Conservation (phyloP, 257 asterid species). For the Knoxia roxburghii region DNA sequence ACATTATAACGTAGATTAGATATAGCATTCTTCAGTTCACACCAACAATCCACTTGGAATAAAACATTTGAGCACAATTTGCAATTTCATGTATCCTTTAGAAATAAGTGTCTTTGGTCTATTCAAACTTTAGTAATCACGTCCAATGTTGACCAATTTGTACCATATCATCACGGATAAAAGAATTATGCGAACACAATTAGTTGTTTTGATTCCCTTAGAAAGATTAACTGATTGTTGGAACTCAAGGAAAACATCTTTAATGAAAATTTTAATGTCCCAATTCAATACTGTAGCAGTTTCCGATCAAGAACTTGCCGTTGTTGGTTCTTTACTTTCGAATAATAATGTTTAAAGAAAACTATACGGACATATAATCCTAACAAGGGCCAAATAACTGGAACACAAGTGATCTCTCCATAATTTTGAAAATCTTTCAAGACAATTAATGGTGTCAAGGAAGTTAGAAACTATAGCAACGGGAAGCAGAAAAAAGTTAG, state of each 20-base stretch:
- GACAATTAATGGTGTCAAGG: neutral
- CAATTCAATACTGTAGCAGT: neutral
- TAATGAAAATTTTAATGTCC: neutral
- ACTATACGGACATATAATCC: neutral
- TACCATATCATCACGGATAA: neutral
- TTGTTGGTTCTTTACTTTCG: neutral
- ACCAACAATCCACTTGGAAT: neutral
- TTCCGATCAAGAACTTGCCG: neutral
- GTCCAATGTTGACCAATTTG: neutral
- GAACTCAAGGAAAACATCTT: neutral
- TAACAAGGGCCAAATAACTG: neutral
- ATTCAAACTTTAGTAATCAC: neutral
- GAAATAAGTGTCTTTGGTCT: neutral
- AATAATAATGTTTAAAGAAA: neutral
- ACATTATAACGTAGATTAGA: neutral
- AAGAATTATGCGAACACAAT: neutral
- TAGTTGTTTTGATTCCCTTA: neutral
- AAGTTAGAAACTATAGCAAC: neutral
- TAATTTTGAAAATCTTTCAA: neutral
- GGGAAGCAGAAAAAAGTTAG: neutral
- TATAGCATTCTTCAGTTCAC: neutral
- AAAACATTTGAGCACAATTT: neutral
- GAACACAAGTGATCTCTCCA: neutral
- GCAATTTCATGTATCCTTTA: neutral
- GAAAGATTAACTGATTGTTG: neutral